Conservation (phyloP, 345 rosid genomes). For the Aquilaria malaccensis region DNA sequence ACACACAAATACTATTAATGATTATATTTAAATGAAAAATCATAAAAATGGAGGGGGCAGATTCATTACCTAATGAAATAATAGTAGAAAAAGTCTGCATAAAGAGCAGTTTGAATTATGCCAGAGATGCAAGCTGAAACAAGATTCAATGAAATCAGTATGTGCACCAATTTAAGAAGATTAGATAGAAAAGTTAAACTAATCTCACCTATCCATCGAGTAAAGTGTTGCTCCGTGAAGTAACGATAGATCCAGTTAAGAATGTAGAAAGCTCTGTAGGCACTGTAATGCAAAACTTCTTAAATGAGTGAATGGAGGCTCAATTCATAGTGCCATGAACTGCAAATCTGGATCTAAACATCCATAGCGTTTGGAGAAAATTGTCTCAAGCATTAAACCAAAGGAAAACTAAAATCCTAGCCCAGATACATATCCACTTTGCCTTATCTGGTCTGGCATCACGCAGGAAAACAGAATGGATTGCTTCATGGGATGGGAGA, state of each 20-base stretch:
- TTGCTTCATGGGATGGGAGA: too few species aligned
- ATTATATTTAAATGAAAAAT: neutral
- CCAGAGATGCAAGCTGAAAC: constrained; percentile 80
- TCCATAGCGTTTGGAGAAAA: too few species aligned
- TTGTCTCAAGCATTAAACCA: too few species aligned
- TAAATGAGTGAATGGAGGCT: neutral
- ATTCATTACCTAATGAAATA: constrained; percentile 65
- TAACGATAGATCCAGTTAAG: constrained; percentile 87
- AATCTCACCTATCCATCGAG: constrained; percentile 70
- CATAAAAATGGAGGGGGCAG: neutral
- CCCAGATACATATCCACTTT: too few species aligned
- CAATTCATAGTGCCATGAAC: too few species aligned
- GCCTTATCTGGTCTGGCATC: too few species aligned
- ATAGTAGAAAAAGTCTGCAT: constrained; percentile 93
- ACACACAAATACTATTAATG: neutral
- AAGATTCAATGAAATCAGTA: constrained; percentile 9
- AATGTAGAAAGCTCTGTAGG: constrained; percentile 81
- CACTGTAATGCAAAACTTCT: constrained; percentile 37
- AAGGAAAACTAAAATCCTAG: too few species aligned
- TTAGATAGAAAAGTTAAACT: too few species aligned
- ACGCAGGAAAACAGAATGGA: too few species aligned
- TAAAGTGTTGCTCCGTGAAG: constrained; percentile 50
- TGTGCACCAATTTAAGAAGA: neutral
- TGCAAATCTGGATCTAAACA: too few species aligned
- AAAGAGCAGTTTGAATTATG: constrained; percentile 76